Evolutionary conservation across 495 filamentous ascomycete genomes (phyloP), one percentile per base, ranked within the genome.

Genomic region (Apiosordaria backusii): DNA sequence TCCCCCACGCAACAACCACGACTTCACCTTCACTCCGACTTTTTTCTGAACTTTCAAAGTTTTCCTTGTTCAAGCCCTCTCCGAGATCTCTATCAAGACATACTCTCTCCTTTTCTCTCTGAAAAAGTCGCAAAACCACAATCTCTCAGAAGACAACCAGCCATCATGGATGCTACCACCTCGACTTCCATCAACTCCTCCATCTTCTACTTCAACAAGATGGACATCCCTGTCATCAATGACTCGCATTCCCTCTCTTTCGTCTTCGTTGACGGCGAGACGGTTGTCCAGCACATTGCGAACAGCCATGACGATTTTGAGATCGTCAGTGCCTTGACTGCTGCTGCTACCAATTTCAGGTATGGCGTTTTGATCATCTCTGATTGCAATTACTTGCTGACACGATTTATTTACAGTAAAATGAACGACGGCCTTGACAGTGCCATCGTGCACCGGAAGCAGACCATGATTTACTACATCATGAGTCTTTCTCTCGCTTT

Each of bases 121-220:
- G 6, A 45, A 45, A 1, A 16, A 13, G 35, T 13, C 10, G 6
- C 35, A 45, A 7, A 2, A 45, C 35, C 35, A 10, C 35, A 13
- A 45, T 13, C 16, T 10, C 35, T 7, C 35, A 45, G 16, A 45
- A 2, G 9, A 45, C 10, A 13, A 45, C 35, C 35, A 13, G 1
- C 62, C 19, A 21, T 57, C 29, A 58, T 72, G 27, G 22, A 61
- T 27, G 61, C 62, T 3, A 50, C 61, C 23, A 18, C 64, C 50
- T 57, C 62, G 24, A 58, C 65, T 23, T 52, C 64, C 35, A 52
- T n/a, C 23, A 61, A 59, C 21, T 50, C 50, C 4, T 61, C 65
- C 9, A 58, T 67, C 35, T 67, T 58, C 67, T 61, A 70, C 18
- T 63, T 62, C 19, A 62, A 53, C 24, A 68, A 24, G 60, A 68